phyloP scores from a whole-genome alignment of 768 basidiomycete species.

The Heimioporus sp. region DNA sequence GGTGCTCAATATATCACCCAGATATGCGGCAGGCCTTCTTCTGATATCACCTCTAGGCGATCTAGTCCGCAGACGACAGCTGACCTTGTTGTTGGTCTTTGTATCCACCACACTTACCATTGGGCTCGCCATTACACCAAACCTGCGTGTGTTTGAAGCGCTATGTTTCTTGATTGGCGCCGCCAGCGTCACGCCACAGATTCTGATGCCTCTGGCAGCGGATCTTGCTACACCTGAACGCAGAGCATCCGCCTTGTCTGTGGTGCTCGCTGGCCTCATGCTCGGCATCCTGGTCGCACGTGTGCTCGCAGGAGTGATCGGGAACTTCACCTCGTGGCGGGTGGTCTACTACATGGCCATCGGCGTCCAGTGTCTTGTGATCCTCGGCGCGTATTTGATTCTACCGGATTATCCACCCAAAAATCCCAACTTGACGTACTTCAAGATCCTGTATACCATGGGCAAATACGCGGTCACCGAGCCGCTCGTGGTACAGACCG shows the following conservation, averaged over 20 bases:
- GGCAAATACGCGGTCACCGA: slow-evolving; percentile 73
- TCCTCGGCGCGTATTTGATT: slow-evolving; percentile 56
- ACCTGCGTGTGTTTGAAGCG: slow-evolving; percentile 57
- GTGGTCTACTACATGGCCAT: slow-evolving; percentile 79
- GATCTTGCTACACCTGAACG: slow-evolving; percentile 77
- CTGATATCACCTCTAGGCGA: slow-evolving; percentile 83
- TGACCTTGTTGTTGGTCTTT: slow-evolving; percentile 59
- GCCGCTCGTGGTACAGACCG: slow-evolving; percentile 70
- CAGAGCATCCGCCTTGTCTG: slow-evolving; percentile 73
- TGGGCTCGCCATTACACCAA: slow-evolving; percentile 63
- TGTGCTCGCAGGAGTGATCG: slow-evolving; percentile 73
- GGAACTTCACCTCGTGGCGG: slow-evolving; percentile 67
- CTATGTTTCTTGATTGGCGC: slow-evolving; percentile 72
- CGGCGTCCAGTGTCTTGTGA: slow-evolving; percentile 60
- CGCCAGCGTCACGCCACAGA: slow-evolving; percentile 70
- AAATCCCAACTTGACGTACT: slow-evolving; percentile 62
- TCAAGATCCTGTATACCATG: slow-evolving; percentile 72
- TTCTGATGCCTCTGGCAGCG: slow-evolving; percentile 72
- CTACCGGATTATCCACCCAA: slow-evolving; percentile 87
- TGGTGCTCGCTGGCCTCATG: slow-evolving; percentile 66
- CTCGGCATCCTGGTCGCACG: slow-evolving; percentile 74
- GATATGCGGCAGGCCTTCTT: slow-evolving; percentile 71
- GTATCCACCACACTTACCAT: slow-evolving; percentile 61
- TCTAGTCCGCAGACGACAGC: slow-evolving; percentile 69
- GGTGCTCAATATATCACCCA: slow-evolving; percentile 20